phyloP scores from a whole-genome alignment of 2,329 filamentous ascomycete species.

The Epicoccum sorghinum region DNA sequence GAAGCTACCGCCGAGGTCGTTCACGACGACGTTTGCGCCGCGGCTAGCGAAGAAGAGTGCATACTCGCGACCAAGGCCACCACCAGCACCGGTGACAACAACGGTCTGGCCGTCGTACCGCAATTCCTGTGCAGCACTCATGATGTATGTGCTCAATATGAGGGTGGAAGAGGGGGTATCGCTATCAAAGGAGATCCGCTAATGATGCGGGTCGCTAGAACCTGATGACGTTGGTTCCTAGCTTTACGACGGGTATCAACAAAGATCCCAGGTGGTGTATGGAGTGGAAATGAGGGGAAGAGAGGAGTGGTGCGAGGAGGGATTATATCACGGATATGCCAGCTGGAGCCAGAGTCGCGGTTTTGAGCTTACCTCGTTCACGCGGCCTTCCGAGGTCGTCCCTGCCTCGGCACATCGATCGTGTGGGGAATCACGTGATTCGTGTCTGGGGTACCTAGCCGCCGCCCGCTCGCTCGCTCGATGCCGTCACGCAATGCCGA shows the following conservation, averaged over 20 bases:
- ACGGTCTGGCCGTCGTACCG: slow-evolving; percentile 89
- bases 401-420: slow-evolving; percentile 12
- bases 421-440: slow-evolving; percentile 17
- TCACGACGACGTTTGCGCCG: slow-evolving; percentile 94
- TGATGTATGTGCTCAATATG: slow-evolving; percentile 21
- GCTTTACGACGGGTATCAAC: slow-evolving; percentile 10
- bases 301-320: not conserved
- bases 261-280: slow-evolving; percentile 9
- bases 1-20: slow-evolving; percentile 91
- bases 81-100: slow-evolving; percentile 85
- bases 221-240: slow-evolving; percentile 8
- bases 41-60: slow-evolving; percentile 88
- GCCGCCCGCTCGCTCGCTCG: not conserved
- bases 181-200: not conserved
- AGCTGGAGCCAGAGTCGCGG: slow-evolving; percentile 16
- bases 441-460: slow-evolving; percentile 11
- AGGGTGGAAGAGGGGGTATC: not conserved
- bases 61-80: slow-evolving; percentile 82
- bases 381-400: slow-evolving; percentile 16
- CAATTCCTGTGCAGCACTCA: slow-evolving; percentile 56
- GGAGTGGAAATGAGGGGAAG: not conserved
- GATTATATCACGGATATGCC: slow-evolving; percentile 3
- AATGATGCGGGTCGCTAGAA: slow-evolving; percentile 8
- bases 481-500: slow-evolving; percentile 8
- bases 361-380: slow-evolving; percentile 16